Base-by-base conservation (phyloP, 1,139 yeast genomes). In the Ogataea hybrid region DNA sequence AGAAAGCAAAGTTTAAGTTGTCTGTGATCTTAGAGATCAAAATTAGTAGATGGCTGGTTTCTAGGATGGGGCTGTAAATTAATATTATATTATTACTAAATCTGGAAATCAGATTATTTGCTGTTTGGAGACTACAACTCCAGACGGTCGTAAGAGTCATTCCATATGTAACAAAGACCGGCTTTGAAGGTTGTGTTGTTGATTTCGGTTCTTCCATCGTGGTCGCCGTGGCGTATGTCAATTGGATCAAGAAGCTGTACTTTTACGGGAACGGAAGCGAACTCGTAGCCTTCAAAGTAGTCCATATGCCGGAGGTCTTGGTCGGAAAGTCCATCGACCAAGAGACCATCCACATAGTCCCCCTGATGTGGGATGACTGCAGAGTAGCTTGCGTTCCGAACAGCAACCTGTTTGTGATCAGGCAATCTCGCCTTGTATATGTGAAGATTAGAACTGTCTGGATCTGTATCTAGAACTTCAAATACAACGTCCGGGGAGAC, bases 211-310 rank as follows among this genome's bases (percentile, higher is more conserved):
- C 59, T 16, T 67, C 33, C 28, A 9, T 10, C n/a, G n/a, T 9
- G 3, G 2, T 17, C 16, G 17, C 29, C 22, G 23, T 23, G 32
- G 29, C 29, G 29, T 28, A 2, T 42, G 23, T 25, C 12, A 5
- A 25, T 25, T 11, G 14, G 27, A 6, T 20, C 15, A 10, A 25
- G 3, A 7, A 40, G 21, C 28, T 35, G 42, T 16, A 44, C 49
- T 7, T 17, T 20, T 10, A 39, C 46, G 1, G 25, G 7, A 4
- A 22, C 32, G 14, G 52, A 34, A 15, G 23, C 42, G 37, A 45
- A 56, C 32, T 53, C 50, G 17, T 36, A 46, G 1, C 60, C 59
- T 37, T 54, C 59, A 17, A 39, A 54, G 27, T 48, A 48, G 37
- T 56, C 60, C 41, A 55, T 39, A 11, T 44, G 47, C 16, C 31